Percentiles rank a stretch among this genome's conserved stretches.
These are phyloP conservation scores for Gymnopilus junonius DNA, from an alignment of 768 basidiomycete species.

Conservation along the genomic window DNA sequence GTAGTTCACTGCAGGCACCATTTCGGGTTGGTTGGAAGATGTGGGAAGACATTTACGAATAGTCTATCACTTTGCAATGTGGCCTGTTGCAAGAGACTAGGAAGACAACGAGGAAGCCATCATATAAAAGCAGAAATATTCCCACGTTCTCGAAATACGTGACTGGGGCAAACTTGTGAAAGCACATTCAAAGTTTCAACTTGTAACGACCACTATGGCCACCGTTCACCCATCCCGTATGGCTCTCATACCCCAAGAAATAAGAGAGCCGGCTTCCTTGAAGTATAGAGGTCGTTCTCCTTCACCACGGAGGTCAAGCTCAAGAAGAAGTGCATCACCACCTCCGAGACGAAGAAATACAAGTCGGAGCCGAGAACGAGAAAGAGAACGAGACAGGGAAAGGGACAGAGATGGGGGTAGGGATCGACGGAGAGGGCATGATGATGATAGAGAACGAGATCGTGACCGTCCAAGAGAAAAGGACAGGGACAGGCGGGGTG, in stretches of 20 bases:
- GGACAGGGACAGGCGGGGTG: constrained; percentile 15
- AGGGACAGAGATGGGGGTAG: constrained; percentile 9
- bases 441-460: constrained; percentile 33
- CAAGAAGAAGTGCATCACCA: constrained; percentile 34
- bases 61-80: too few relatives aligned
- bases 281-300: constrained; percentile 45
- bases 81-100: too few relatives aligned
- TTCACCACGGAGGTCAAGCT: constrained; percentile 39
- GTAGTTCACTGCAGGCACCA: too few relatives aligned
- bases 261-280: constrained; percentile 22
- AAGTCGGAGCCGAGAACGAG: constrained; percentile 35
- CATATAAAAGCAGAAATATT: not conserved
- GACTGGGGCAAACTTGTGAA: not conserved
- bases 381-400: constrained; percentile 21
- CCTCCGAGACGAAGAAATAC: constrained; percentile 35
- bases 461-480: constrained; percentile 2
- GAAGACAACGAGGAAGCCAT: too few relatives aligned
- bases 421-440: constrained; percentile 22
- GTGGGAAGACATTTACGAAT: too few relatives aligned
- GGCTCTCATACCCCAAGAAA: constrained; percentile 61
- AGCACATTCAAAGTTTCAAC: not conserved
- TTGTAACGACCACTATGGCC: constrained; percentile 53
- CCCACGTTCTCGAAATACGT: not conserved
- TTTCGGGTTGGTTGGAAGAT: too few relatives aligned
- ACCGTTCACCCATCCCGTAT: constrained; percentile 77